Evolutionary conservation across 495 filamentous ascomycete genomes (phyloP).

Genomic region (Penicillium ucsense): DNA sequence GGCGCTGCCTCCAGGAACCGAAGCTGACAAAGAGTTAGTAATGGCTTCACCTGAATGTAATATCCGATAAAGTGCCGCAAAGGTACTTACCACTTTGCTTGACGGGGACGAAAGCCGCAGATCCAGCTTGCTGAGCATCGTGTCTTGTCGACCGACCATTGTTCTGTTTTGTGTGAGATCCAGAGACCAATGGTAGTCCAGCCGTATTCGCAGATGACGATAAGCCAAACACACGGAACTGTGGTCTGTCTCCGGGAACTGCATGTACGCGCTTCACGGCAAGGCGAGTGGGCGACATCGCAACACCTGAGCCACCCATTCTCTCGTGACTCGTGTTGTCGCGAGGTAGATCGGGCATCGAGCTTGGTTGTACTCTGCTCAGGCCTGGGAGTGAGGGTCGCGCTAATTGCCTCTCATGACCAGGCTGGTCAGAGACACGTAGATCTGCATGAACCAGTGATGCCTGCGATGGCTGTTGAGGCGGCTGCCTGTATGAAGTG

Average conservation of each 20-base stretch:
- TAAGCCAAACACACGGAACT: not conserved
- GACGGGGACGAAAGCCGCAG: not conserved
- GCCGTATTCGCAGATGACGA: not conserved
- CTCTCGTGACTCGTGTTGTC: slow-evolving; percentile 4
- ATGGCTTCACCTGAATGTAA: not conserved
- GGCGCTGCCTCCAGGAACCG: not conserved
- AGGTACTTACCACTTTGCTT: not conserved
- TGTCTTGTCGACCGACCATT: not conserved
- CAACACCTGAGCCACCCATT: not conserved
- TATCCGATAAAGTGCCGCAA: not conserved
- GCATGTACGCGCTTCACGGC: not conserved
- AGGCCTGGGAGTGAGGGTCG: slow-evolving; percentile 1
- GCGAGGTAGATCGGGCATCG: slow-evolving; percentile 1
- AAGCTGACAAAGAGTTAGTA: not conserved
- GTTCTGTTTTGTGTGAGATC: not conserved
- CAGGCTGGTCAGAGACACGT: slow-evolving; percentile 5
- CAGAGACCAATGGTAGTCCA: not conserved
- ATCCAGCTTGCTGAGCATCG: not conserved
- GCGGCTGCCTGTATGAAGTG: slow-evolving; percentile 3
- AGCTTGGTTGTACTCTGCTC: not conserved
- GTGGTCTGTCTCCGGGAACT: not conserved
- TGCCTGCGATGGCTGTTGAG: not conserved
- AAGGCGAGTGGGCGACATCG: not conserved
- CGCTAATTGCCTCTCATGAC: slow-evolving; percentile 4
- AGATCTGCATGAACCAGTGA: slow-evolving; percentile 4